A percentile compares a stretch with the other conserved stretches of the same genome.
Evolutionary conservation across 441 rosid genomes (phyloP).

Genomic region (Manihot esculenta): DNA sequence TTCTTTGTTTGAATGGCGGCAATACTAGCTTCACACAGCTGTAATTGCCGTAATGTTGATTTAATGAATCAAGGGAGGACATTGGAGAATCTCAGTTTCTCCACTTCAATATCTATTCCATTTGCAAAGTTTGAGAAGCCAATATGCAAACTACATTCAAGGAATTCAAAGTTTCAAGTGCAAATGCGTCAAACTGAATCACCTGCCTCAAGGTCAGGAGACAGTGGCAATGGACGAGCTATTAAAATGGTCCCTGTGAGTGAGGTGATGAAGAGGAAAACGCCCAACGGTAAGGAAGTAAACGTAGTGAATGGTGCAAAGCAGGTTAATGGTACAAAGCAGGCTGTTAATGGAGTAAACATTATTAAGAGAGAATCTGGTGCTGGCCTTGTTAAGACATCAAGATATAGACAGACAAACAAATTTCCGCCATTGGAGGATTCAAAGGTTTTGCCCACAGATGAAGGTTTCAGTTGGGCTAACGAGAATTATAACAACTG

Average conservation of each 20-base stretch:
- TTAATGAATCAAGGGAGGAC: slow-evolving; percentile 40
- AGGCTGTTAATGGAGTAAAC: slow-evolving; percentile 56
- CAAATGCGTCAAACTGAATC: slow-evolving; percentile 60
- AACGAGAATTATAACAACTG: slow-evolving; percentile 72
- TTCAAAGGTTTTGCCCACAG: slow-evolving; percentile 72
- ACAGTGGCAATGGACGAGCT: slow-evolving; percentile 44
- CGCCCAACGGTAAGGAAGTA: slow-evolving; percentile 35
- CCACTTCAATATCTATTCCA: slow-evolving; percentile 42
- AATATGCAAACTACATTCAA: slow-evolving; percentile 14
- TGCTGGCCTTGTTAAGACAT: slow-evolving; percentile 42
- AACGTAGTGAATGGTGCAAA: slow-evolving; percentile 55
- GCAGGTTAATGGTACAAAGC: slow-evolving; percentile 51
- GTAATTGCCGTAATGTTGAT: slow-evolving; percentile 40
- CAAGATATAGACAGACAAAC: slow-evolving; percentile 34
- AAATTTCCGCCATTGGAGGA: slow-evolving; percentile 69
- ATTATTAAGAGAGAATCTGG: slow-evolving; percentile 44
- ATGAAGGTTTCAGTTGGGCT: slow-evolving; percentile 97
- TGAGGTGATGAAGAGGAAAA: slow-evolving; percentile 58
- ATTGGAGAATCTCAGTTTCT: slow-evolving; percentile 51
- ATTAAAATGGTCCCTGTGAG: slow-evolving; percentile 83
- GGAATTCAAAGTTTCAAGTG: slow-evolving; percentile 42
- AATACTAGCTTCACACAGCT: slow-evolving; percentile 71
- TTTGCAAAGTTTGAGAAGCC: slow-evolving; percentile 39
- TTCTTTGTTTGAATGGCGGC: slow-evolving; percentile 59
- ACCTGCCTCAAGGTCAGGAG: slow-evolving; percentile 45